Conservation (phyloP, 305 asterid species). For the Ilex paraguariensis region DNA sequence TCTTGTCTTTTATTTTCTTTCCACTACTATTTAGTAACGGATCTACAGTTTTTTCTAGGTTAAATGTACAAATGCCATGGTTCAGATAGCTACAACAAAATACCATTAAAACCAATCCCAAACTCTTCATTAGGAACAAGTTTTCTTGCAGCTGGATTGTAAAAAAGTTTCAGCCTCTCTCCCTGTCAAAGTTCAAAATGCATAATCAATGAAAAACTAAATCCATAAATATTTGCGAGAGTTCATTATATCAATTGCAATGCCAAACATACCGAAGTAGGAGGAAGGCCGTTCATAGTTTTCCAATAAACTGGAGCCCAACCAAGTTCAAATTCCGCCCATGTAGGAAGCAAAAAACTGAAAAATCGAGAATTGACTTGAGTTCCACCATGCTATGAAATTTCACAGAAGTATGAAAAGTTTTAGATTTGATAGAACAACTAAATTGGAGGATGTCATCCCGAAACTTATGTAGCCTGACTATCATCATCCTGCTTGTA, state of each 20-base stretch:
- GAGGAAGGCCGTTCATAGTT: slow-evolving; percentile 87
- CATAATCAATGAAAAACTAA: slow-evolving; percentile 6
- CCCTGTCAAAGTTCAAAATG: slow-evolving; percentile 40
- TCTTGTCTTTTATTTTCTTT: too few relatives aligned
- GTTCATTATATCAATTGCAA: background rate
- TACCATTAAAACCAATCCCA: slow-evolving; percentile 82
- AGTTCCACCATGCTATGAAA: background rate
- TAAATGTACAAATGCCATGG: too few relatives aligned
- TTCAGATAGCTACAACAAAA: background rate
- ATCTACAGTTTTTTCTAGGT: too few relatives aligned
- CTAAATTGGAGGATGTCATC: too few relatives aligned
- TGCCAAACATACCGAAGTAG: slow-evolving; percentile 51
- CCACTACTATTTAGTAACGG: too few relatives aligned
- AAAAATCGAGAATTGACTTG: background rate
- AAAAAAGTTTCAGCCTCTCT: slow-evolving; percentile 62
- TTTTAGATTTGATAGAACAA: too few relatives aligned
- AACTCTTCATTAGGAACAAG: slow-evolving; percentile 53
- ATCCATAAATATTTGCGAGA: background rate
- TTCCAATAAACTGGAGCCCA: slow-evolving; percentile 84
- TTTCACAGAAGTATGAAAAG: background rate
- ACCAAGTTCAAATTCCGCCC: slow-evolving; percentile 73
- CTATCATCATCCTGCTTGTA: too few relatives aligned
- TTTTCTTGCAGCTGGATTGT: slow-evolving; percentile 67
- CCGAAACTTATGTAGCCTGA: too few relatives aligned
- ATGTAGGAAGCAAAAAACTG: slow-evolving; percentile 53